Percentiles rank a stretch among this genome's conserved stretches.
Conservation (phyloP, 495 filamentous ascomycete species). For the Penicillium herquei region DNA sequence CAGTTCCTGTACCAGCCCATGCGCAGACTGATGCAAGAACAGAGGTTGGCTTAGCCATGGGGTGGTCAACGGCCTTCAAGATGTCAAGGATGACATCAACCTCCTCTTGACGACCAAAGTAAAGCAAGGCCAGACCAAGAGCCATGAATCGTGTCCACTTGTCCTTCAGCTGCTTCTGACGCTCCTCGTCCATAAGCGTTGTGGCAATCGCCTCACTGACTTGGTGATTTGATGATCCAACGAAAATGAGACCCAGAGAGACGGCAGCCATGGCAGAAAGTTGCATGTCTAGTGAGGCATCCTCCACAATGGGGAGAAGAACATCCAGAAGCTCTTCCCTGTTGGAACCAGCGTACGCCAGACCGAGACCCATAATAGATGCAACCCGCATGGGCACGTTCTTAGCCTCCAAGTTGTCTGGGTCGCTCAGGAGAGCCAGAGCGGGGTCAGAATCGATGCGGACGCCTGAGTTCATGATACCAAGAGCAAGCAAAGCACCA, state of each 20-base stretch:
- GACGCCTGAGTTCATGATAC: constrained; percentile 91
- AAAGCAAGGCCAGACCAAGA: constrained; percentile 88
- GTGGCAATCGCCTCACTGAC: constrained; percentile 86
- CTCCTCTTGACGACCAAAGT: constrained; percentile 95
- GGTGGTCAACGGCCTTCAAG: constrained; percentile 91
- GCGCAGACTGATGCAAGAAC: constrained; percentile 94
- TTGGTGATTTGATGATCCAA: constrained; percentile 86
- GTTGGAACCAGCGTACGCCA: constrained; percentile 90
- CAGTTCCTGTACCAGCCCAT: constrained; percentile 95
- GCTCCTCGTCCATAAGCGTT: constrained; percentile 88
- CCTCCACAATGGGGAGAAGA: constrained; percentile 81
- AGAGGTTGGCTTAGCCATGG: constrained; percentile 85
- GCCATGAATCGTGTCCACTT: constrained; percentile 98
- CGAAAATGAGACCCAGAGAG: constrained; percentile 84
- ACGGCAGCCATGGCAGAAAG: constrained; percentile 95
- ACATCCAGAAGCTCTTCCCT: constrained; percentile 77
- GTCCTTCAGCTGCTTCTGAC: constrained; percentile 82
- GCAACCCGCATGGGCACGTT: constrained; percentile 71
- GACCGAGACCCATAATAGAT: constrained; percentile 91
- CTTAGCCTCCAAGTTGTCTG: constrained; percentile 73
- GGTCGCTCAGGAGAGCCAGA: constrained; percentile 76
- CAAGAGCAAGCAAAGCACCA: constrained; percentile 83
- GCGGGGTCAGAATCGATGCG: constrained; percentile 83
- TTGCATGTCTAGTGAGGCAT: constrained; percentile 84
- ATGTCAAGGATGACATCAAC: constrained; percentile 94